Percentiles rank a stretch among this genome's conserved stretches.
Conservation (phyloP, 2,329 filamentous ascomycete species). For the Cordyceps cateniannulata region DNA sequence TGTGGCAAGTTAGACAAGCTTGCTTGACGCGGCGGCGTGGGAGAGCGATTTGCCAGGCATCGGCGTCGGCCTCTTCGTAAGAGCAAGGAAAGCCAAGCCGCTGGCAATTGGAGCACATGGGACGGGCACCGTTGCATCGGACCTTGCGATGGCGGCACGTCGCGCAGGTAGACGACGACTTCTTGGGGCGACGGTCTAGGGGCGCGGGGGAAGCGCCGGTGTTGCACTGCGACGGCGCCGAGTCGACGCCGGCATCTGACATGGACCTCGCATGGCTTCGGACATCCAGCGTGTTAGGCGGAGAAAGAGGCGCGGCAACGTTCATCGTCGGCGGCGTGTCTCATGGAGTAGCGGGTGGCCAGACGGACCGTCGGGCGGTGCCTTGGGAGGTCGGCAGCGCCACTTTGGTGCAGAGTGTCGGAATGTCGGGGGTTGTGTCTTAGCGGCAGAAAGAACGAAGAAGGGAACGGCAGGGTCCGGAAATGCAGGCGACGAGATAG, state of each 20-base stretch:
- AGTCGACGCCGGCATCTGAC: neutral
- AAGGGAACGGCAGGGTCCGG: neutral
- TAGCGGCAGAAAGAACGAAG: neutral
- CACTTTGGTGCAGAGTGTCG: conserved; percentile 8
- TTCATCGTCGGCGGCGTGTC: conserved; percentile 10
- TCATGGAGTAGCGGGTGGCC: conserved; percentile 4
- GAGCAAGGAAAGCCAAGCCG: conserved; percentile 52
- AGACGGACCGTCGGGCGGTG: conserved; percentile 8
- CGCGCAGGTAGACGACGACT: conserved; percentile 43
- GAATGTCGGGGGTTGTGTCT: conserved; percentile 4
- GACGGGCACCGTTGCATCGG: conserved; percentile 48
- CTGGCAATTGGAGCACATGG: conserved; percentile 52
- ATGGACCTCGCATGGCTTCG: conserved; percentile 8
- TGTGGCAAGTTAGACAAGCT: conserved; percentile 52
- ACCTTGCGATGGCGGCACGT: conserved; percentile 52
- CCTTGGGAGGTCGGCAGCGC: neutral
- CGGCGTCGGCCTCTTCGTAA: conserved; percentile 42
- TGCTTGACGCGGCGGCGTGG: conserved; percentile 49
- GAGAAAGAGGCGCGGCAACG: neutral
- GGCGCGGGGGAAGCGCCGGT: neutral
- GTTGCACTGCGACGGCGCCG: neutral
- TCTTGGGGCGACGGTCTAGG: conserved; percentile 30
- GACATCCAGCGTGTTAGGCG: conserved; percentile 1
- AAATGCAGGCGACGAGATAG: neutral
- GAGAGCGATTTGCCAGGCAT: conserved; percentile 37